These are phyloP conservation scores for Auxenochlorella pyrenoidosa DNA, from an alignment of 139 green algal genomes.

Conservation along the genomic window DNA sequence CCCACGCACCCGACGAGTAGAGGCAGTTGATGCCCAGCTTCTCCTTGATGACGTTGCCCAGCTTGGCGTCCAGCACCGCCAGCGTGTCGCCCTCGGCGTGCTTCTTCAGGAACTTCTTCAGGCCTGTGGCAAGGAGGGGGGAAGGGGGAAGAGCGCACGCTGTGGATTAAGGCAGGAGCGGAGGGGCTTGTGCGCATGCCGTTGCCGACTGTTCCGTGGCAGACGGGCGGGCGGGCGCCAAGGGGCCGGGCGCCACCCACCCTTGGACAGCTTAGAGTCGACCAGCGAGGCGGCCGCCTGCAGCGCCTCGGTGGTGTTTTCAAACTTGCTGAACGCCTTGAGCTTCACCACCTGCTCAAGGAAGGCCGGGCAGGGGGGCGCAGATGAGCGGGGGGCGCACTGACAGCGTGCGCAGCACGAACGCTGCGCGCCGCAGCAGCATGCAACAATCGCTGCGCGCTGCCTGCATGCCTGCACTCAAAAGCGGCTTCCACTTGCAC, in stretches of 20 bases:
- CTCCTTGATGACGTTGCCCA: slow-evolving; percentile 97
- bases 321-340: slow-evolving; percentile 98
- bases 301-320: slow-evolving; percentile 97
- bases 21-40: slow-evolving; percentile 97
- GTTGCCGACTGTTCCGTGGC: no score
- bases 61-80: slow-evolving; percentile 95
- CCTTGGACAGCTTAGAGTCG: slow-evolving; percentile 97
- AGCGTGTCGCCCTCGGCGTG: slow-evolving; percentile 90
- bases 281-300: slow-evolving; percentile 91
- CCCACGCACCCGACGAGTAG: slow-evolving; percentile 60
- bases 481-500: no score
- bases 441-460: no score
- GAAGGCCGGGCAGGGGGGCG: slow-evolving; percentile 36
- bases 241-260: slow-evolving; percentile 47
- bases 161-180: no score
- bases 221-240: no score
- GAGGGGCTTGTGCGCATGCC: no score
- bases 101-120: slow-evolving; percentile 99
- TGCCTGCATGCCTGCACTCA: no score
- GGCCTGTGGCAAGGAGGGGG: slow-evolving; percentile 53
- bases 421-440: no score
- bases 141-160: neutral
- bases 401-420: no score
- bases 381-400: no score
- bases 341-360: slow-evolving; percentile 88